Conservation (phyloP, 495 filamentous ascomycete genomes). For the Annulohypoxylon nitens region DNA sequence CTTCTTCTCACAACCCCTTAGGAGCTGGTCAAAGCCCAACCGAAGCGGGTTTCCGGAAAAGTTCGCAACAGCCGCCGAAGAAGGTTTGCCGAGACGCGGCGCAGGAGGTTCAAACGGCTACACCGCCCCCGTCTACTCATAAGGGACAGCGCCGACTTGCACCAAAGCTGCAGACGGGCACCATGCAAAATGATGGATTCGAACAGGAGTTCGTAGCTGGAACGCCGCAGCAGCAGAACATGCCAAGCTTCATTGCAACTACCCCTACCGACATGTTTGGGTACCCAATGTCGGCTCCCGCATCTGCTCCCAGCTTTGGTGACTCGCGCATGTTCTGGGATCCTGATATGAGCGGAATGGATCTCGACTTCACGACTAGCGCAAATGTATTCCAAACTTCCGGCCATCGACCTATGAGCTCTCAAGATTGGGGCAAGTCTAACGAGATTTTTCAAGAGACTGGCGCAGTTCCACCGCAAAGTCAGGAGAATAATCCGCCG, state of each 20-base stretch:
- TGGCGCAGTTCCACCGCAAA: slow-evolving; percentile 47
- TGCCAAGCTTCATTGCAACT: slow-evolving; percentile 53
- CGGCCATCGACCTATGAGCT: slow-evolving; percentile 55
- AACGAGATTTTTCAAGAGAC: slow-evolving; percentile 62
- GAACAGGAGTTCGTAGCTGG: slow-evolving; percentile 58
- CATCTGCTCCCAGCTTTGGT: slow-evolving; percentile 74
- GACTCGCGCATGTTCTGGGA: slow-evolving; percentile 83
- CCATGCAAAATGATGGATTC: slow-evolving; percentile 68
- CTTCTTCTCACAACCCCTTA: slow-evolving; percentile 69
- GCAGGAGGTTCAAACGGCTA: slow-evolving; percentile 61
- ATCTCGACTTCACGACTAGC: slow-evolving; percentile 65
- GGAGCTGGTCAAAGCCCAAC: slow-evolving; percentile 49
- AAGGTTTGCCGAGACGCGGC: slow-evolving; percentile 57
- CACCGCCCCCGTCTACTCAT: slow-evolving; percentile 64
- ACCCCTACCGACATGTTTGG: slow-evolving; percentile 67
- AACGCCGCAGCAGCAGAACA: slow-evolving; percentile 56
- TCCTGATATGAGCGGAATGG: slow-evolving; percentile 67
- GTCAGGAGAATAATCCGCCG: slow-evolving; percentile 47
- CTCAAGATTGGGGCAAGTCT: slow-evolving; percentile 64
- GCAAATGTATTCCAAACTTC: slow-evolving; percentile 54
- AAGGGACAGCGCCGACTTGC: slow-evolving; percentile 66
- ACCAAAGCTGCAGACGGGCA: slow-evolving; percentile 61
- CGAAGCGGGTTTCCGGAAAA: slow-evolving; percentile 39
- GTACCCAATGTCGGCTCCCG: slow-evolving; percentile 77
- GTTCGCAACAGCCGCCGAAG: slow-evolving; percentile 51